Conservation (phyloP, 164 flowering plant species). For the Houttuynia cordata region DNA sequence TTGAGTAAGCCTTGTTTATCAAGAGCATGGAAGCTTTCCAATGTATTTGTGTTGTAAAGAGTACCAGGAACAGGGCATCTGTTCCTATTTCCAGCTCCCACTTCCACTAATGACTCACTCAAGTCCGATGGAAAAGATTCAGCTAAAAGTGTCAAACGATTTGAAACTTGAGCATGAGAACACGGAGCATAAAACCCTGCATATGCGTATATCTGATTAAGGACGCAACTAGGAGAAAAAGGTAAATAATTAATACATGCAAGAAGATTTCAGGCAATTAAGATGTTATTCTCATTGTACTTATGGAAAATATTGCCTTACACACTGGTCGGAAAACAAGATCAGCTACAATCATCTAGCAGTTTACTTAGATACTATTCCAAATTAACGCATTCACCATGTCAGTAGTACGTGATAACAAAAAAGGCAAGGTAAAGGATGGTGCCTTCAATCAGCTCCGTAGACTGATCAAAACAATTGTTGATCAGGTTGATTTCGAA, state of each 20-base stretch:
- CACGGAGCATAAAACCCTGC: conserved; percentile 95
- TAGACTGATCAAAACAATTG: too few species aligned
- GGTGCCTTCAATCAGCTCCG: too few species aligned
- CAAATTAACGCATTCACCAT: too few species aligned
- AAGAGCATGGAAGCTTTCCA: conserved; percentile 66
- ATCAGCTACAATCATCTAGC: too few species aligned
- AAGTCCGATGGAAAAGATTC: conserved; percentile 80
- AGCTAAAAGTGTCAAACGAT: conserved; percentile 61
- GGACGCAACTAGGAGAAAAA: not conserved
- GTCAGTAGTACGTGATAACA: too few species aligned
- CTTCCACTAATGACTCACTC: conserved; percentile 18
- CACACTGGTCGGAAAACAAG: too few species aligned
- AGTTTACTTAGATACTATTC: too few species aligned
- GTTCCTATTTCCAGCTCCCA: conserved; percentile 55
- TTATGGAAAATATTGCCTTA: too few species aligned
- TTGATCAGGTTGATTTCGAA: too few species aligned
- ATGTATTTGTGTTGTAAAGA: conserved; percentile 77
- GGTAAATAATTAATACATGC: too few species aligned
- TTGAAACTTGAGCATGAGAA: conserved; percentile 63
- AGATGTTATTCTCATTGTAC: not conserved
- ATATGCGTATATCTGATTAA: not conserved
- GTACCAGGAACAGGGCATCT: conserved; percentile 81
- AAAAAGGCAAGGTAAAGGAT: too few species aligned
- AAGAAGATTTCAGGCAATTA: not conserved
- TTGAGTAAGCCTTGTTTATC: conserved; percentile 58